phyloP scores from a whole-genome alignment of 768 basidiomycete genomes.

The Pisolithus orientalis region DNA sequence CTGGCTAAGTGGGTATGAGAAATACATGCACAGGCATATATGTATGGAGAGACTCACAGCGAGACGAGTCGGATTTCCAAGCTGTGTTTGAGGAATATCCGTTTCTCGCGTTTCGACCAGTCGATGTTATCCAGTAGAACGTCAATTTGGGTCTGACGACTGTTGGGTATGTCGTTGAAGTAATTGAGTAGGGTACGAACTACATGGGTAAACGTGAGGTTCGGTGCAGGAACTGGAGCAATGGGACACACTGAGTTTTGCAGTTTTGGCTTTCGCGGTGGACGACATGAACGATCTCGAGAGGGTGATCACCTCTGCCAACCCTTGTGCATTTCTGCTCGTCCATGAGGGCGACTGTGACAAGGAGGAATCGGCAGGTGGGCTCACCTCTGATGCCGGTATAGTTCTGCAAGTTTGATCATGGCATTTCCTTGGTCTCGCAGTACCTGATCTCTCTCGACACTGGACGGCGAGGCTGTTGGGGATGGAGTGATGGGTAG shows the following conservation, averaged over 20 bases:
- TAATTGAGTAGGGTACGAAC: constrained; percentile 92
- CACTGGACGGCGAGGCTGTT: constrained; percentile 29
- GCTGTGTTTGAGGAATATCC: constrained; percentile 93
- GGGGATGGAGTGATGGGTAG: not conserved
- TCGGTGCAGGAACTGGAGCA: not conserved
- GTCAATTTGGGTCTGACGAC: constrained; percentile 68
- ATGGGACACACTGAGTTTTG: constrained; percentile 69
- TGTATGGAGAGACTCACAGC: constrained; percentile 38
- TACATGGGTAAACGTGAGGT: constrained; percentile 22
- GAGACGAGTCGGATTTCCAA: constrained; percentile 84
- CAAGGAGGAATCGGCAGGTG: too few relatives aligned
- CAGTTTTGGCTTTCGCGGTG: constrained; percentile 93
- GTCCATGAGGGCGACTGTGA: not conserved
- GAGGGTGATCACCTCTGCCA: constrained; percentile 80
- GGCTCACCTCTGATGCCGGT: constrained; percentile 76
- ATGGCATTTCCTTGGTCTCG: constrained; percentile 83
- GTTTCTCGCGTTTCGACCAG: constrained; percentile 89
- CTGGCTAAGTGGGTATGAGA: constrained; percentile 38
- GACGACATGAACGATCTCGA: constrained; percentile 85
- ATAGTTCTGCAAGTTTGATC: constrained; percentile 79
- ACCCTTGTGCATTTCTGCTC: constrained; percentile 70
- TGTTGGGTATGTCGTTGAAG: constrained; percentile 75
- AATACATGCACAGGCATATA: not conserved
- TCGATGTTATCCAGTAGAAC: constrained; percentile 88
- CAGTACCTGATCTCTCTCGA: constrained; percentile 51